These are phyloP conservation scores for Aspergillus sclerotialis DNA, from an alignment of 2,329 filamentous ascomycete species.

Conservation along the genomic window DNA sequence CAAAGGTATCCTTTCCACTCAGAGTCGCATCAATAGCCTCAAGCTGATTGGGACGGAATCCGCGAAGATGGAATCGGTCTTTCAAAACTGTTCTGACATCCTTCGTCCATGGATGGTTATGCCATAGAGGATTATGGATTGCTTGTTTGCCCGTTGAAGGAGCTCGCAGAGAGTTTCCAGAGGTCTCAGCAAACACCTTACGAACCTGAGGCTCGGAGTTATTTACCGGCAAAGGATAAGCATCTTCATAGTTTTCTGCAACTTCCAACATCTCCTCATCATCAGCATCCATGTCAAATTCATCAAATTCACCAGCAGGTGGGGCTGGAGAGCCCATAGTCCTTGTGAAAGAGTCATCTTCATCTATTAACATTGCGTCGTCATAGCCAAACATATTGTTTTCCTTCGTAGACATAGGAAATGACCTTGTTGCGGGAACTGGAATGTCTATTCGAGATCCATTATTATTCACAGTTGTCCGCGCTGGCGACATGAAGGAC, in stretches of 20 bases:
- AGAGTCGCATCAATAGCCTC: slow-evolving; percentile 95
- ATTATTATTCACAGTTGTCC: slow-evolving; percentile 1
- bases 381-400: slow-evolving; percentile 12
- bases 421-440: slow-evolving; percentile 1
- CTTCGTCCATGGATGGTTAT: slow-evolving; percentile 69
- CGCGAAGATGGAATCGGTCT: slow-evolving; percentile 73
- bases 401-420: slow-evolving; percentile 3
- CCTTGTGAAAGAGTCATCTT: slow-evolving; percentile 26
- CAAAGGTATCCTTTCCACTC: slow-evolving; percentile 79
- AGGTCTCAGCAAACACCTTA: slow-evolving; percentile 35
- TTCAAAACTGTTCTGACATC: slow-evolving; percentile 77
- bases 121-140: slow-evolving; percentile 39
- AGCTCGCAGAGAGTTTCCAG: slow-evolving; percentile 28
- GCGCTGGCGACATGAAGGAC: slow-evolving; percentile 3
- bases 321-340: slow-evolving; percentile 35
- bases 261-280: slow-evolving; percentile 42
- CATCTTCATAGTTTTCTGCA: slow-evolving; percentile 30
- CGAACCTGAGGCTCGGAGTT: slow-evolving; percentile 17
- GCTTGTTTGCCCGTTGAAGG: slow-evolving; percentile 26
- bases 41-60: slow-evolving; percentile 85
- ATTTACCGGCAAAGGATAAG: slow-evolving; percentile 9
- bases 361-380: slow-evolving; percentile 15
- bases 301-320: slow-evolving; percentile 21
- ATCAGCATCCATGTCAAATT: slow-evolving; percentile 37
- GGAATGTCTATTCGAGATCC: slow-evolving; percentile 1